Base-by-base conservation (phyloP, 495 filamentous ascomycete species). In the Mycothermus thermophilus region DNA sequence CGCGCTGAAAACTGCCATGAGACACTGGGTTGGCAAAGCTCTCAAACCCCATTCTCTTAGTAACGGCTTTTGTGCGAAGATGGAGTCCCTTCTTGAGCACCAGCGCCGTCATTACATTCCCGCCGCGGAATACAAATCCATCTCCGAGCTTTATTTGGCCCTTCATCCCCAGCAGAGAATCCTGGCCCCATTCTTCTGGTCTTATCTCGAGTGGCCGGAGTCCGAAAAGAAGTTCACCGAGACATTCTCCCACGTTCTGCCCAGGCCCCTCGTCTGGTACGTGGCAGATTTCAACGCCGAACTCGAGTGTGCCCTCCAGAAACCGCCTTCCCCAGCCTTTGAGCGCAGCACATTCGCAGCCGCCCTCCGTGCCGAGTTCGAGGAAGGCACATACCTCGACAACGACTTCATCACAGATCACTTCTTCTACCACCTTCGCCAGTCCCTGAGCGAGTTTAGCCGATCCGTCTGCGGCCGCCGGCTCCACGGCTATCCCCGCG, bases 161-260 rank as follows among this genome's bases (percentile, higher is more conserved):
- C 48, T 62, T 12, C 41, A 44, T 15, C 22, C 40, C 6, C 13
- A 29, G 1, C 59, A 62, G 27, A 50, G 32, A 23, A 27, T 41
- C 5, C 44, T 62, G 8, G 52, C 46, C 5, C 51, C 55, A 1
- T 47, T 47, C 20, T 57, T 62, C 39, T 62, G 59, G 59, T 16
- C 34, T 0, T 18, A 13, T 1, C 38, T 60, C 11, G 3, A 1
- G 6, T n/a, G 2, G 2, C 6, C n/a, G 8, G 34, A 17, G 1
- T 10, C 13, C 10, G 10, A 4, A 1, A 9, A 11, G 9, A 0
- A 19, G 2, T 22, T 28, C 10, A 4, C 0, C n/a, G 8, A 6
- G 12, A 8, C 16, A 9, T 5, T 13, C 9, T 11, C 25, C 26
- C 1, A 7, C n/a, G 22, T 17, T 17, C 22, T 13, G 1, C 8